phyloP scores from a whole-genome alignment of 495 filamentous ascomycete species.

The Trichodelitschia bisporula region DNA sequence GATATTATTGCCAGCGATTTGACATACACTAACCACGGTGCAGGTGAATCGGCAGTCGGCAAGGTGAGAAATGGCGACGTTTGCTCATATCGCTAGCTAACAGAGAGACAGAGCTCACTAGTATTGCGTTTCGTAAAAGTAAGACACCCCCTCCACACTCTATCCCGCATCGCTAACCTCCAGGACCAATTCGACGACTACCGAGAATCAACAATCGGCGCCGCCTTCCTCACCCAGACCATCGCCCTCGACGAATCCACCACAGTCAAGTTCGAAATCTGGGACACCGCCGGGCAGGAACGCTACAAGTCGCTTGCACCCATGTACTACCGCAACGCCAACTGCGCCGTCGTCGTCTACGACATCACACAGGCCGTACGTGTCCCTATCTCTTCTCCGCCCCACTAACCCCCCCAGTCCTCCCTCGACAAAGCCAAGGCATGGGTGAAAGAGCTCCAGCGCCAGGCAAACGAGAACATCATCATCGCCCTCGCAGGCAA shows the following conservation, averaged over 20 bases:
- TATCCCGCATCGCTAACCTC: not conserved
- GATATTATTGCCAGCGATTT: not conserved
- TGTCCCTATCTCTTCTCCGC: conserved; percentile 2
- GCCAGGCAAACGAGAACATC: conserved; percentile 98
- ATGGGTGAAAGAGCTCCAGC: conserved; percentile 98
- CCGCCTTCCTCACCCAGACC: conserved; percentile 95
- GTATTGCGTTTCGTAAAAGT: conserved; percentile 97
- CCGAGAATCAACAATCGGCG: conserved; percentile 95
- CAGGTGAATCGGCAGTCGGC: conserved; percentile 95
- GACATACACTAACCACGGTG: conserved; percentile 9
- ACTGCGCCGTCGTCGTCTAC: conserved; percentile 97
- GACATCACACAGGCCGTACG: conserved; percentile 96
- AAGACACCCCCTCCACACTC: conserved; percentile 3
- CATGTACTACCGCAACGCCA: conserved; percentile 98
- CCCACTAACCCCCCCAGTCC: conserved; percentile 26
- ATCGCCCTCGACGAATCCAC: conserved; percentile 93
- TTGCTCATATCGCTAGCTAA: conserved; percentile 2
- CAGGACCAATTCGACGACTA: conserved; percentile 99
- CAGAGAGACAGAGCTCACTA: conserved; percentile 52
- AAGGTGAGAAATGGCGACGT: conserved; percentile 33
- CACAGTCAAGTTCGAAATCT: conserved; percentile 99
- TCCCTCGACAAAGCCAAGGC: conserved; percentile 96
- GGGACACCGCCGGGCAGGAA: conserved; percentile 97
- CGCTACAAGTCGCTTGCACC: conserved; percentile 94
- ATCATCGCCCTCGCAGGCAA: conserved; percentile 95